phyloP scores from a whole-genome alignment of 306 rosid species.

The Vigna trinervia region DNA sequence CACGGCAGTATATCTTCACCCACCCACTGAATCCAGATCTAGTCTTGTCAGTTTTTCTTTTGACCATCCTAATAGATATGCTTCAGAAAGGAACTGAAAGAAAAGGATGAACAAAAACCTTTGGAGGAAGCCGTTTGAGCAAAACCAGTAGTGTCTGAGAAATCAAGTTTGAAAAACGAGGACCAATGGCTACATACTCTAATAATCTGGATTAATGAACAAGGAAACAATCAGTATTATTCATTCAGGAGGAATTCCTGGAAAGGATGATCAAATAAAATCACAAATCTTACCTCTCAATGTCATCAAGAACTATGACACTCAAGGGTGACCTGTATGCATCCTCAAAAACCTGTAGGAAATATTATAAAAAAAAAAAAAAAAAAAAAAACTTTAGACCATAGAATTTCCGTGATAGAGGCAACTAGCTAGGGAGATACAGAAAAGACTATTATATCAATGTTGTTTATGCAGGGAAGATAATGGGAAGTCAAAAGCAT shows the following conservation, averaged over 20 bases:
- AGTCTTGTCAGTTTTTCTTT: constrained; percentile 18
- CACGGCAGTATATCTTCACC: constrained; percentile 14
- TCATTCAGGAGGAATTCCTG: constrained; percentile 6
- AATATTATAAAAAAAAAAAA: too few species aligned
- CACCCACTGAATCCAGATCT: constrained; percentile 10
- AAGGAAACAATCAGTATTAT: constrained; percentile 7
- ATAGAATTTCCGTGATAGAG: constrained; percentile 38
- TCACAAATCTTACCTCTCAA: constrained; percentile 73
- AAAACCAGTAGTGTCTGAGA: constrained; percentile 86
- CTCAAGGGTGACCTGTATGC: constrained; percentile 98
- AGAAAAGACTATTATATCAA: constrained; percentile 27
- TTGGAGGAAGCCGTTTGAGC: constrained; percentile 93
- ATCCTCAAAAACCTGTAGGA: constrained; percentile 90
- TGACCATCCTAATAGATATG: constrained; percentile 29
- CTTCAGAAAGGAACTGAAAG: constrained; percentile 33
- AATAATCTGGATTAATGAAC: constrained; percentile 64
- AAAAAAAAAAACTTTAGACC: constrained; percentile 6
- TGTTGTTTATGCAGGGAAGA: constrained; percentile 14
- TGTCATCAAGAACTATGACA: constrained; percentile 92
- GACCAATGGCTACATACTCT: constrained; percentile 92
- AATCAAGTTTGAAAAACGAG: constrained; percentile 89
- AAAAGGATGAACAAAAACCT: constrained; percentile 62
- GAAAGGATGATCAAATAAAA: constrained; percentile 43
- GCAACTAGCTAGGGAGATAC: constrained; percentile 8
- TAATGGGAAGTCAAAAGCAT: constrained; percentile 34